A percentile compares a stretch with the other conserved stretches of the same genome.
These are phyloP conservation scores for Casaregolazyma suthepensis DNA, from an alignment of 1,139 yeast genomes.

Conservation along the genomic window DNA sequence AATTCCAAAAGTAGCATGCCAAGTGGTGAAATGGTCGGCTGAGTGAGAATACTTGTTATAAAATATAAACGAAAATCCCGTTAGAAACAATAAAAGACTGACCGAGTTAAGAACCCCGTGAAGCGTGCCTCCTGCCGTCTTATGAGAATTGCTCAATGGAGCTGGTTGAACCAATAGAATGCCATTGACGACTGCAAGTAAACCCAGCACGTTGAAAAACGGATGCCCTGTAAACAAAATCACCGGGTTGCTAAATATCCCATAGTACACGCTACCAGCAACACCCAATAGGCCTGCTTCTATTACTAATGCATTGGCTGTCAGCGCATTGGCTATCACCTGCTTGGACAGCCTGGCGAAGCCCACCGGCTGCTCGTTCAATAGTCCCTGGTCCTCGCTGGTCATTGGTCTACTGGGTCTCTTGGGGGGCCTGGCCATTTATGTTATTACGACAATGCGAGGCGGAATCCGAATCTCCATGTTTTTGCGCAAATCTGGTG, in stretches of 20 bases:
- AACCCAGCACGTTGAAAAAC: constrained; percentile 20
- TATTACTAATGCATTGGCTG: constrained; percentile 1
- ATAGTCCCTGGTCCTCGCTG: neutral
- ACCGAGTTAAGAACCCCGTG: constrained; percentile 27
- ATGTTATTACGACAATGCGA: neutral
- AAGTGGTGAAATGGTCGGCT: constrained; percentile 26
- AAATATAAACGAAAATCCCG: constrained; percentile 22
- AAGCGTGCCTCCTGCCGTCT: constrained; percentile 23
- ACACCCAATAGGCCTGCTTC: constrained; percentile 6
- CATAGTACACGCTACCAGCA: constrained; percentile 11
- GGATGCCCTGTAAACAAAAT: constrained; percentile 26
- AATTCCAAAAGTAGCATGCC: constrained; percentile 30
- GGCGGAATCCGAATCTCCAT: neutral
- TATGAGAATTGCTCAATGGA: constrained; percentile 21
- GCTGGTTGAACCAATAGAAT: constrained; percentile 24
- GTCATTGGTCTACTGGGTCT: neutral
- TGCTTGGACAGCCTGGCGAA: neutral
- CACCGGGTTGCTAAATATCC: constrained; percentile 17
- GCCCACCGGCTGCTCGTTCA: neutral
- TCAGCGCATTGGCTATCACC: neutral
- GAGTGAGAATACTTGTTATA: constrained; percentile 24
- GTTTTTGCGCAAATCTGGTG: neutral
- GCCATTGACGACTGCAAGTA: constrained; percentile 20
- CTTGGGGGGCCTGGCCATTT: neutral
- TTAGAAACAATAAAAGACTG: constrained; percentile 17